phyloP scores from a whole-genome alignment of 352 stramenopile genomes.

The Phytopythium cucurbitacearum region DNA sequence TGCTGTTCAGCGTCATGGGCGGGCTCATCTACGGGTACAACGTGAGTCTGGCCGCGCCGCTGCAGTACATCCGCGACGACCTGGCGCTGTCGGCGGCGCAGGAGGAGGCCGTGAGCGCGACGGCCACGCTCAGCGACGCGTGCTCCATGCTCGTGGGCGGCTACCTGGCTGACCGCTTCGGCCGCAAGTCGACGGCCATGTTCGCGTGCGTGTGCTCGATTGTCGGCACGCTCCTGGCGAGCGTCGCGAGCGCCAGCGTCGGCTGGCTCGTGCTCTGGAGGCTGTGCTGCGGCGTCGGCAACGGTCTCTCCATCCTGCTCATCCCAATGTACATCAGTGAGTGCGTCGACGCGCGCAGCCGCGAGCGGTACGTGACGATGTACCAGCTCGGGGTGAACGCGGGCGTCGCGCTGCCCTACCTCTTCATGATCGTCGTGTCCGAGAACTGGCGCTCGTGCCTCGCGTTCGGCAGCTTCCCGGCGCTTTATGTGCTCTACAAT shows the following conservation, averaged over 20 bases:
- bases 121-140: conserved; percentile 76
- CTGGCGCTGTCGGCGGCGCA: conserved; percentile 57
- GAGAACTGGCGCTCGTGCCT: conserved; percentile 81
- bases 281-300: conserved; percentile 70
- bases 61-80: conserved; percentile 81
- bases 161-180: conserved; percentile 64
- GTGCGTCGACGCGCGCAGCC: conserved; percentile 57
- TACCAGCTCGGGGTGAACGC: conserved; percentile 82
- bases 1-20: conserved; percentile 76
- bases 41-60: conserved; percentile 71
- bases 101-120: conserved; percentile 74
- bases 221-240: conserved; percentile 51
- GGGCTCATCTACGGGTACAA: conserved; percentile 89
- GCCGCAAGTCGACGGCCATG: conserved; percentile 65
- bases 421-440: conserved; percentile 73
- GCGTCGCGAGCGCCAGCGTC: conserved; percentile 50
- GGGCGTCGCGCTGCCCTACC: conserved; percentile 69
- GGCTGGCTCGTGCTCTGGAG: conserved; percentile 63
- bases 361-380: conserved; percentile 66
- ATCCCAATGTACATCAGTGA: conserved; percentile 90
- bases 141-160: conserved; percentile 77
- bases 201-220: conserved; percentile 71
- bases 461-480: conserved; percentile 61
- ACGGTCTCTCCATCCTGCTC: conserved; percentile 79
- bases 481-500: conserved; percentile 73